Evolutionary conservation across 2,329 filamentous ascomycete species (phyloP), one percentile per base, ranked within the genome.

Genomic region (Verticillium nubilum): DNA sequence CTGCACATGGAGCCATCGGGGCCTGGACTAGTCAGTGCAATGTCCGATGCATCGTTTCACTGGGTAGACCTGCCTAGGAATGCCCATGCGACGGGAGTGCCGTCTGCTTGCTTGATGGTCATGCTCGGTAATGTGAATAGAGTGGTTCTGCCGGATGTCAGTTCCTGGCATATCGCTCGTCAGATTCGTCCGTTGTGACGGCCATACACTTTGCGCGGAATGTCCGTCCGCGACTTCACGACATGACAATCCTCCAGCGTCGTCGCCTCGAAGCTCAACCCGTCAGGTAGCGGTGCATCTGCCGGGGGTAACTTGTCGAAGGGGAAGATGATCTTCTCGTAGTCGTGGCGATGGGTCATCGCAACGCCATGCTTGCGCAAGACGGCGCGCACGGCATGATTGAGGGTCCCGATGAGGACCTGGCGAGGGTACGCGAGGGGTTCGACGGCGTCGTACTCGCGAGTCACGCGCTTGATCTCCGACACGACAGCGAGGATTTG

Each of bases 1-100:
- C 81, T 82, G 12, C 79, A 82, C 17, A 89, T 68, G n/a, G 82
- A 85, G 1, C 81, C 86, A 66, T 90, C 87, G 2, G 81, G 73
- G 0, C 84, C 86, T 72, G 77, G 7, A 27, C 7, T 42, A 5
- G 15, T 26, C 15, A 19, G n/a, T 55, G n/a, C n/a, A n/a, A n/a
- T n/a, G n/a, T n/a, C n/a, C n/a, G n/a, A n/a, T n/a, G n/a, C n/a
- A n/a, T n/a, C n/a, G n/a, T n/a, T n/a, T n/a, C n/a, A n/a, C n/a
- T n/a, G n/a, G n/a, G 17, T 19, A 9, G 2, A 54, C 64, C 29
- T 59, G 77, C 79, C 78, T 4, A 85, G 68, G 56, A 91, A 89
- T 0, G 80, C 82, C 88, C 88, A 91, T 0, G 86, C 84, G 5
- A 90, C 73, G 0, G 81, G 78, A 1, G 73, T 79, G 1, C 76